A percentile compares a stretch with the other conserved stretches of the same genome.
These are phyloP conservation scores for Prunus davidiana DNA, from an alignment of 306 rosid species.

Conservation along the genomic window DNA sequence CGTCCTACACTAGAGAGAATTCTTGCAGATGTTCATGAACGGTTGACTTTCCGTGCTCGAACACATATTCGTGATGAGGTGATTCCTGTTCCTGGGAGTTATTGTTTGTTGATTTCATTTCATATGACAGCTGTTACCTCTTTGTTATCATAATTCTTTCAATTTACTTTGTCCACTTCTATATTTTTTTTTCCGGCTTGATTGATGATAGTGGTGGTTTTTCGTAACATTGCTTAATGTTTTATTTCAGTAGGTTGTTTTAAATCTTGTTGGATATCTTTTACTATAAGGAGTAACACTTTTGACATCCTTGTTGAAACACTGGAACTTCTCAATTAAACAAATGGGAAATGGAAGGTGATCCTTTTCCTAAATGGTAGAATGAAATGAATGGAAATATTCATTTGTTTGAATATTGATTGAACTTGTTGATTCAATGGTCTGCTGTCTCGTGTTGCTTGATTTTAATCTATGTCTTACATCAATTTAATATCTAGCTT, in stretches of 20 bases:
- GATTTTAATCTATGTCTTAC: no score
- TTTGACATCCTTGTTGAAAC: not conserved
- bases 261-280: no score
- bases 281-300: not conserved
- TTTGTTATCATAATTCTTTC: not conserved
- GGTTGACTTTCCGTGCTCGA: slow-evolving; percentile 94
- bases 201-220: not conserved
- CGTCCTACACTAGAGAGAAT: slow-evolving; percentile 89
- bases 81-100: slow-evolving; percentile 16
- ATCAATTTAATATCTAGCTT: no score
- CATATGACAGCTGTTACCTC: not conserved
- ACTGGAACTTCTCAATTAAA: not conserved
- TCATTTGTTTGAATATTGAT: not conserved
- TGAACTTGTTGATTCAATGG: not conserved
- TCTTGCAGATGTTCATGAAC: slow-evolving; percentile 95
- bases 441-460: not conserved
- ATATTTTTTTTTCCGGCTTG: not conserved
- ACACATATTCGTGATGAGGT: slow-evolving; percentile 96
- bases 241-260: not conserved
- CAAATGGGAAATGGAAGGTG: not conserved
- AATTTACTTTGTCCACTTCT: not conserved
- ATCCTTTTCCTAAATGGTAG: not conserved
- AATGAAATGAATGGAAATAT: not conserved
- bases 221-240: not conserved
- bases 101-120: not conserved